phyloP scores from a whole-genome alignment of 225 moss, liverwort and hornwort species.

The Asterella californica region DNA sequence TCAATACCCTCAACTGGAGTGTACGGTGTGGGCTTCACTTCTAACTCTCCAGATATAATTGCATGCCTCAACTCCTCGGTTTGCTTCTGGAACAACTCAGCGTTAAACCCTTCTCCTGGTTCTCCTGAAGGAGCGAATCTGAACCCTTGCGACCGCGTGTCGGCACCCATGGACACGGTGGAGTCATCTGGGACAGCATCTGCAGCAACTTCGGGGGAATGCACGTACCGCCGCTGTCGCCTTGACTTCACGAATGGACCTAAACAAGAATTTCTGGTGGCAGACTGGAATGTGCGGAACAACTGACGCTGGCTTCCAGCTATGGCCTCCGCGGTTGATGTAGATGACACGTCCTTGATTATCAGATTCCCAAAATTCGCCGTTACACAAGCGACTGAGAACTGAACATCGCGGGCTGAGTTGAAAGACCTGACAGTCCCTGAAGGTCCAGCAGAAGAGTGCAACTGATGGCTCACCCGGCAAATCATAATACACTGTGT shows the following conservation, averaged over 20 bases:
- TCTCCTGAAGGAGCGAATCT: neutral
- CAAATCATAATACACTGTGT: neutral
- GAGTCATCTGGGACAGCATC: neutral
- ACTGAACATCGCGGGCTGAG: neutral
- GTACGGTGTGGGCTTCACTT: constrained; percentile 23
- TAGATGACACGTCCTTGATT: neutral
- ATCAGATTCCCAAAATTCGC: neutral
- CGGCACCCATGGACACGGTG: neutral
- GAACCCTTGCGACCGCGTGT: neutral
- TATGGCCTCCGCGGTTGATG: neutral
- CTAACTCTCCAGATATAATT: constrained; percentile 16
- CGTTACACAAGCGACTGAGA: neutral
- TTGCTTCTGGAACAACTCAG: neutral
- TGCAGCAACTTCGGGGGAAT: neutral
- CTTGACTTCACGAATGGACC: neutral
- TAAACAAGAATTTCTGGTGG: neutral
- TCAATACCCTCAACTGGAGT: constrained; percentile 21
- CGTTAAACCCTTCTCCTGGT: neutral
- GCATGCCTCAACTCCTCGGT: constrained; percentile 26
- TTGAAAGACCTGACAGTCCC: too few species aligned
- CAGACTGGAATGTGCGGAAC: neutral
- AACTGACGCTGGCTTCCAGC: neutral
- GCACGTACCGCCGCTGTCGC: neutral
- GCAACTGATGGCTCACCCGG: neutral
- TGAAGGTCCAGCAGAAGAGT: neutral